Evolutionary conservation across 306 rosid species (phyloP).

Genomic region (Castanea crenata): DNA sequence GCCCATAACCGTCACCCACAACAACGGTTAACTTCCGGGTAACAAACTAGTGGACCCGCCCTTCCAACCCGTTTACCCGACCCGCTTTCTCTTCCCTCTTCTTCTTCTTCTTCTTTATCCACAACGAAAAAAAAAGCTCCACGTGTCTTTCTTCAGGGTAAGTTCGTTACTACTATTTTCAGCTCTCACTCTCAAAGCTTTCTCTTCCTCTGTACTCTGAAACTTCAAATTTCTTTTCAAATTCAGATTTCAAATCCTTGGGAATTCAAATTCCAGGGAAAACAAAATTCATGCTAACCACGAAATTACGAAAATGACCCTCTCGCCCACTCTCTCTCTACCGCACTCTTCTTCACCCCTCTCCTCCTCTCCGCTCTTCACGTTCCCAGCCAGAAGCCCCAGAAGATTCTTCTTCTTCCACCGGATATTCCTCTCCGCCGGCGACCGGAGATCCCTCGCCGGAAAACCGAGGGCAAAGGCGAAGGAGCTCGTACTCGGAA

Average conservation of each 20-base stretch:
- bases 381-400: constrained; percentile 19
- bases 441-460: constrained; percentile 13
- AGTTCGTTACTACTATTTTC: background rate
- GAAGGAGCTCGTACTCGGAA: constrained; percentile 63
- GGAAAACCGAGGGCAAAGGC: constrained; percentile 48
- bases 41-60: constrained; percentile 8
- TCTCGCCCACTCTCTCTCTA: constrained; percentile 45
- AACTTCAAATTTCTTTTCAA: constrained; percentile 18
- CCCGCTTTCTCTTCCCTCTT: background rate
- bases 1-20: background rate
- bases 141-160: constrained; percentile 60
- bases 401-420: constrained; percentile 15
- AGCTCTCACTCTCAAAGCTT: background rate
- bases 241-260: constrained; percentile 1
- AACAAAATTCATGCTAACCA: constrained; percentile 27
- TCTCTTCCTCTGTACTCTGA: constrained; percentile 20
- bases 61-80: constrained; percentile 14
- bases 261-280: background rate
- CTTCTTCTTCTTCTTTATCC: constrained; percentile 36
- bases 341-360: constrained; percentile 49
- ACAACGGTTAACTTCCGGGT: background rate
- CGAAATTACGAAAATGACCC: constrained; percentile 44
- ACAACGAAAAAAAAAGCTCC: constrained; percentile 24
- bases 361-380: constrained; percentile 35
- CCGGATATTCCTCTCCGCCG: constrained; percentile 19